These are phyloP conservation scores for Leishmania gerbilli DNA, from an alignment of 208 protist species.

Conservation along the genomic window DNA sequence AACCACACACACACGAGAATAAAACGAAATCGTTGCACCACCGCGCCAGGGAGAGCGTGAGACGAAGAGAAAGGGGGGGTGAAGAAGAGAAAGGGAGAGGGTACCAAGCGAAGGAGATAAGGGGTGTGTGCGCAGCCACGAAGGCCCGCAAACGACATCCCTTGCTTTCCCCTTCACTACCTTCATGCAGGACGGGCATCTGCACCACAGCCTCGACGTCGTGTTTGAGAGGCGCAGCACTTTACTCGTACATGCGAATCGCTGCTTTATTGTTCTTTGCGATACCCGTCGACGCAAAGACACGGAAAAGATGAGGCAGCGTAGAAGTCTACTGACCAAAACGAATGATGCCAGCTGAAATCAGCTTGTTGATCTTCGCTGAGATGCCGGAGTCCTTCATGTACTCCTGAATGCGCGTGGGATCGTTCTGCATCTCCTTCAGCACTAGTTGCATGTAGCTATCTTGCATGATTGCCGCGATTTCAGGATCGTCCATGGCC, in stretches of 20 bases:
- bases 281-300: not conserved
- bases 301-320: constrained; percentile 1
- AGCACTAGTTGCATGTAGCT: constrained; percentile 93
- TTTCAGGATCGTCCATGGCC: constrained; percentile 95
- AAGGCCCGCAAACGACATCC: not conserved
- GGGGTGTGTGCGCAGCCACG: not conserved
- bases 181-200: constrained; percentile 1
- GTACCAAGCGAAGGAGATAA: not conserved
- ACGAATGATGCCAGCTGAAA: constrained; percentile 95
- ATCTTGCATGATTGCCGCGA: constrained; percentile 93
- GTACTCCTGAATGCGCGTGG: constrained; percentile 89
- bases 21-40: not conserved
- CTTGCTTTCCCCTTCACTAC: not conserved
- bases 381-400: constrained; percentile 92
- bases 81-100: not conserved
- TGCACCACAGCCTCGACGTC: not conserved
- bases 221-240: not conserved
- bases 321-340: constrained; percentile 49
- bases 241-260: not conserved
- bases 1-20: not conserved
- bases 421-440: constrained; percentile 91
- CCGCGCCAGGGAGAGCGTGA: not conserved
- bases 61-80: not conserved
- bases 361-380: constrained; percentile 96
- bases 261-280: not conserved